Base-by-base conservation (phyloP, 768 basidiomycete genomes). In the Grammothele lineata region DNA sequence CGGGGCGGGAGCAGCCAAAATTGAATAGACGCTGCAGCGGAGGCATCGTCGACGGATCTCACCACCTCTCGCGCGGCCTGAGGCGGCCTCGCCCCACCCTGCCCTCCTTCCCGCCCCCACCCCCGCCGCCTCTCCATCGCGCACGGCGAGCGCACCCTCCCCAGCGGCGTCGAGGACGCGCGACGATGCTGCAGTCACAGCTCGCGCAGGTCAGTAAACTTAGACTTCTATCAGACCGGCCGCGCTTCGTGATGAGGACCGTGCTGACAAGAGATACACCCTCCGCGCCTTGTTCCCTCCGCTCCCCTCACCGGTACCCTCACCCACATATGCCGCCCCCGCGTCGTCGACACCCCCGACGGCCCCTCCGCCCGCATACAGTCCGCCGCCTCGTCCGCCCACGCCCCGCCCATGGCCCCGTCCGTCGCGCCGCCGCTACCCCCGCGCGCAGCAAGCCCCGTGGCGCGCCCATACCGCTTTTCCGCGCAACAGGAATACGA, bases 211-310 rank as follows among this genome's bases (percentile, higher is more conserved):
- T 53, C 42, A 47, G 51, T 53, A 22, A 8, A 25, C 43, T 30
- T 24, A 22, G 45, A 18, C 44, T 51, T 53, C 51, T 53, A 53
- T 53, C 51, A 53, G 51, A 47, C 34, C 50, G 23, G 42, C 40
- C 43, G 30, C 38, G 51, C 51, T 53, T 53, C 51, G 42, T 48
- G 51, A 53, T 53, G 51, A 36, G 32, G 37, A 34, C 37, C 50
- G 45, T 53, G 51, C 51, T 53, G 51, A 53, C 51, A 52, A 45
- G 47, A 52, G 50, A 52, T 43, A n/a, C n/a, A n/a, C n/a, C n/a
- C n/a, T n/a, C n/a, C n/a, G n/a, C n/a, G 22, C 43, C 46, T 37
- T 39, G 37, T 32, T 23, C 26, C 41, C 46, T 23, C 33, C 30
- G n/a, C n/a, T n/a, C n/a, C n/a, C n/a, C n/a, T n/a, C n/a, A n/a